Evolutionary conservation across 768 basidiomycete genomes (phyloP).

Genomic region (Trametes cingulata): DNA sequence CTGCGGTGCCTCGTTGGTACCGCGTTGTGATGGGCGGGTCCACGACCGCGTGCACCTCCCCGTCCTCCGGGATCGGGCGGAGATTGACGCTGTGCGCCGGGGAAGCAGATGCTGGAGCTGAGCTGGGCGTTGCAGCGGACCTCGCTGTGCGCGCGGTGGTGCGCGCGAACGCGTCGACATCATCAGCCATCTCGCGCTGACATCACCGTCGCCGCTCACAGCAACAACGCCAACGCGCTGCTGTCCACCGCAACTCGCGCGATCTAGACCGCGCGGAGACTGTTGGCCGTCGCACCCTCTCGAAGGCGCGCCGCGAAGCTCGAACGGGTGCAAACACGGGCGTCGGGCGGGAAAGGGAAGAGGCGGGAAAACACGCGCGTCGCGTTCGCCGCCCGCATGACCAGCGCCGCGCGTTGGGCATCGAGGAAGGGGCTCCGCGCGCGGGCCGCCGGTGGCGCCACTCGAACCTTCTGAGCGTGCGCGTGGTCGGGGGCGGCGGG

Average conservation of each 20-base stretch:
- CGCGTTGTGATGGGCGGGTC: slow-evolving; percentile 30
- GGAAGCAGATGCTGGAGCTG: not conserved
- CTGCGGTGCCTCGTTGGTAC: slow-evolving; percentile 25
- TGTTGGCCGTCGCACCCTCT: not conserved
- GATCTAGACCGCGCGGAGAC: not conserved
- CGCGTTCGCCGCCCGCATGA: not conserved
- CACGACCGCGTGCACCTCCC: slow-evolving; percentile 11
- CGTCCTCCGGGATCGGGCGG: slow-evolving; percentile 9
- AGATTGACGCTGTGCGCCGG: not conserved
- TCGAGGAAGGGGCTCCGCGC: not conserved
- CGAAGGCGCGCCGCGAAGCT: not conserved
- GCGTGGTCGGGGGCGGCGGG: not conserved
- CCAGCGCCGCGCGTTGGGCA: not conserved
- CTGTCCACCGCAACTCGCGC: not conserved
- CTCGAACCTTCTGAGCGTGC: slow-evolving; percentile 1
- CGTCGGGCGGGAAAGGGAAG: not conserved
- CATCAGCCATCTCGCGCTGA: not conserved
- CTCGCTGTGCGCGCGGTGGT: too few species aligned
- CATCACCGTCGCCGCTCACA: not conserved
- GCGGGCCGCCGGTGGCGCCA: slow-evolving; percentile 7
- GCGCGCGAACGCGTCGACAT: not conserved
- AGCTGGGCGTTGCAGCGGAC: not conserved
- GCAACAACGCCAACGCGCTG: too few species aligned
- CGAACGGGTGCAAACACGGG: not conserved
- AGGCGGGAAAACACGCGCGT: not conserved